Conservation (phyloP, 129 eudicot genomes). For the Lonicera japonica region DNA sequence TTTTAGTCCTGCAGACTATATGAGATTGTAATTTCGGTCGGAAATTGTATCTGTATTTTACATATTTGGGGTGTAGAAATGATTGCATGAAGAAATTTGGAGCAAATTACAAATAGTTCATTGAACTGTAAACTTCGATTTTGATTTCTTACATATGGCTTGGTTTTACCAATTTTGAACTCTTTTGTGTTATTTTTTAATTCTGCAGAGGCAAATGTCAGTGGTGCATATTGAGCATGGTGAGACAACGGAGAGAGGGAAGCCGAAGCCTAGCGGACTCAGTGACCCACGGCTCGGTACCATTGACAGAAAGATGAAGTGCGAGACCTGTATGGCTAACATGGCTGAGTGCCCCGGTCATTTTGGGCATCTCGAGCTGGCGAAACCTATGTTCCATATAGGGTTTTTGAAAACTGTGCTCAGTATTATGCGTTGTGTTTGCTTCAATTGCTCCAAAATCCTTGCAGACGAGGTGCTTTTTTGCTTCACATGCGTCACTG, state of each 20-base stretch:
- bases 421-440: slow-evolving; percentile 86
- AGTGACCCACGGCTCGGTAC: slow-evolving; percentile 94
- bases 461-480: slow-evolving; percentile 73
- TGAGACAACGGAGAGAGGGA: slow-evolving; percentile 92
- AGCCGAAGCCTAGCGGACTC: slow-evolving; percentile 82
- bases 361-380: slow-evolving; percentile 97
- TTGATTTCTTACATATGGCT: not conserved
- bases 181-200: not conserved
- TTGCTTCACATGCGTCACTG: not conserved
- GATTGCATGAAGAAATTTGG: not conserved
- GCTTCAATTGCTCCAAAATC: slow-evolving; percentile 97
- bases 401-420: slow-evolving; percentile 94
- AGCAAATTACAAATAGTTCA: too few species aligned
- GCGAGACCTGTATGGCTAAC: slow-evolving; percentile 93
- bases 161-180: not conserved
- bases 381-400: slow-evolving; percentile 93
- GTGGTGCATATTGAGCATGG: slow-evolving; percentile 89
- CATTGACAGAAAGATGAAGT: slow-evolving; percentile 84
- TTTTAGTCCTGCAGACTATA: too few species aligned
- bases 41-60: not conserved
- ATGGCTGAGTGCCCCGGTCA: slow-evolving; percentile 99
- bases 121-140: slow-evolving; percentile 1
- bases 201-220: slow-evolving; percentile 92
- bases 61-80: slow-evolving; percentile 1
- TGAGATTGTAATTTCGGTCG: slow-evolving; percentile 62